Percentiles rank a stretch among this genome's conserved stretches.
Conservation (phyloP, 139 green algal species). For the Limnomonas spitsbergensis region DNA sequence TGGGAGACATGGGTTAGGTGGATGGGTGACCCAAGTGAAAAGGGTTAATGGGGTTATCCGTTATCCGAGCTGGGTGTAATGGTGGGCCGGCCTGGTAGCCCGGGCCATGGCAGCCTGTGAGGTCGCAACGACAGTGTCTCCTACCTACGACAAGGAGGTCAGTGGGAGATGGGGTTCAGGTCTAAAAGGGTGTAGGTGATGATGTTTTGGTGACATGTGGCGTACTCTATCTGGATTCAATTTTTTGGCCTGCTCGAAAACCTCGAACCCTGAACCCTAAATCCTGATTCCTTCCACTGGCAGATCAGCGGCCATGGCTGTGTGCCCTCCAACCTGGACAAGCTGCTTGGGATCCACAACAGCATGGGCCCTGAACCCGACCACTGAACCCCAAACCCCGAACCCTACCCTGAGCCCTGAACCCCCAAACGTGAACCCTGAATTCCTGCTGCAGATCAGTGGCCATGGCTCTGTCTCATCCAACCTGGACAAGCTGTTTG, state of each 20-base stretch:
- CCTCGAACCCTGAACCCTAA: too few species aligned
- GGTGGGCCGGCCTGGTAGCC: constrained; percentile 79
- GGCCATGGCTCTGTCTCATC: constrained; percentile 70
- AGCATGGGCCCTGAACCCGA: constrained; percentile 95
- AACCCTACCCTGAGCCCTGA: too few species aligned
- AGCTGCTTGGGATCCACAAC: constrained; percentile 89
- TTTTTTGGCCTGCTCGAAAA: too few species aligned
- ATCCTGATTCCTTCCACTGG: too few species aligned
- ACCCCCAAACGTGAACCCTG: too few species aligned
- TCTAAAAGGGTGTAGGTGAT: constrained; percentile 4
- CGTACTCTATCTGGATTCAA: too few species aligned
- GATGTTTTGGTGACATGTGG: too few species aligned
- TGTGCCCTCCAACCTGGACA: constrained; percentile 68
- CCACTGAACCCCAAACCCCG: too few species aligned
- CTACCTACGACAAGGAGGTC: constrained; percentile 88
- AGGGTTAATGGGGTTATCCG: neutral
- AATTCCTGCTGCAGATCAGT: constrained; percentile 63
- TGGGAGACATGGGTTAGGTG: neutral
- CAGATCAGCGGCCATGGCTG: constrained; percentile 70
- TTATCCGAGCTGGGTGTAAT: too few species aligned
- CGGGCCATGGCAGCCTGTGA: constrained; percentile 63
- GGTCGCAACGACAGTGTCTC: constrained; percentile 83
- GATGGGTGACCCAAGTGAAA: too few species aligned
- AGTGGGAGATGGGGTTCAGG: too few species aligned
- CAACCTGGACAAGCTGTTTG: constrained; percentile 80